Evolutionary conservation across 306 rosid genomes (phyloP), one percentile per base, ranked within the genome.

Genomic region (Trichosanthes truncata): DNA sequence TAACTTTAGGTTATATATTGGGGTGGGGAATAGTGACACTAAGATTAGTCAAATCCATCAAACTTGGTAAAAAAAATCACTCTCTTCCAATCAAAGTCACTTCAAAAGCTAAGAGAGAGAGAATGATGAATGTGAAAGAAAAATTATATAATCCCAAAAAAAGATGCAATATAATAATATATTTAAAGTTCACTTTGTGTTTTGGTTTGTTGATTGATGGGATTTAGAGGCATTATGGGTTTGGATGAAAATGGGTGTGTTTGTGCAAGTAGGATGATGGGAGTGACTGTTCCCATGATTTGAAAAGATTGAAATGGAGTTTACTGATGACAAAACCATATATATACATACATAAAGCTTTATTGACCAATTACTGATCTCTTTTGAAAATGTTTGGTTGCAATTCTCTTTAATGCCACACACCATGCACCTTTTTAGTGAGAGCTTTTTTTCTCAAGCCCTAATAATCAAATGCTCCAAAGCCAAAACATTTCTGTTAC

Each of bases 1-100:
- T 38, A 45, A 43, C 56, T 72, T 72, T 45, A 48, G 77, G 55
- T 72, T 72, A 81, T 82, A 80, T 69, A 80, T 84, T 85, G 77
- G 79, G 86, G 52, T 20, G 81, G 41, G 80, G 80, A 84, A 88
- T 72, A 82, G 90, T 88, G 90, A 87, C 91, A 57, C 78, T 76
- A 75, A 81, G 95, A 90, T 88, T 81, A 85, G 96, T 91, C 97
- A 89, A 93, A 93, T 93, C 97, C 88, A 91, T 79, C 86, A 85
- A 83, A 90, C 89, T 89, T 81, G 55, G 80, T 85, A 80, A 77
- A 72, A 76, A 79, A 5, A 43, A 23, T 71, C 57, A 72, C n/a
- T 72, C 56, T 72, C 36, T 63, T 86, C 85, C 77, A 79, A 77
- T 89, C 62, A 77, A 89, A 86, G 92, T 91, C 92, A 87, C 87